phyloP scores from a whole-genome alignment of 129 eudicot genomes.

The Flaveria trinervia region DNA sequence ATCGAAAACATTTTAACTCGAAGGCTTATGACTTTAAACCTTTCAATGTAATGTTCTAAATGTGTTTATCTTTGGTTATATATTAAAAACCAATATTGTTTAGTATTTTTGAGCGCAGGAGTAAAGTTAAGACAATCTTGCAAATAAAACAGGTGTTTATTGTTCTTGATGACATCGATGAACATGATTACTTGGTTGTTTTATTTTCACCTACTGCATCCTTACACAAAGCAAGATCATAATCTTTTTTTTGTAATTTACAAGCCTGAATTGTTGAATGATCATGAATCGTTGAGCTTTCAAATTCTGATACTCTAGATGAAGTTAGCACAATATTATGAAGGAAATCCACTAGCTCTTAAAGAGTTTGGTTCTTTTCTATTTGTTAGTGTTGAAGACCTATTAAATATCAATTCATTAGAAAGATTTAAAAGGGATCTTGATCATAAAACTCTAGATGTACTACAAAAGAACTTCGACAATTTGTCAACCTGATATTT shows the following conservation, averaged over 20 bases:
- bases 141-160: background rate
- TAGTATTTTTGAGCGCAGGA: background rate
- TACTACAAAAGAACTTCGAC: background rate
- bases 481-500: background rate
- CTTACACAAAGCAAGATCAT: background rate
- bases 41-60: background rate
- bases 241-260: background rate
- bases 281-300: conserved; percentile 6
- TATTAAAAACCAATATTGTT: background rate
- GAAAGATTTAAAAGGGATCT: background rate
- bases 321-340: background rate
- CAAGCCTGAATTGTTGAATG: background rate
- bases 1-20: background rate
- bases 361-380: background rate
- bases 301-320: background rate
- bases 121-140: background rate
- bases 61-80: background rate
- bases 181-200: background rate
- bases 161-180: conserved; percentile 21
- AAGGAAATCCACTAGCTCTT: conserved; percentile 14
- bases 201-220: background rate
- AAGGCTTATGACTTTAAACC: background rate
- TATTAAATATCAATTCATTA: no score
- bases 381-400: conserved; percentile 1
- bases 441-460: background rate